phyloP scores from a whole-genome alignment of 2,329 filamentous ascomycete species.

The Calonectria multiphialidica region DNA sequence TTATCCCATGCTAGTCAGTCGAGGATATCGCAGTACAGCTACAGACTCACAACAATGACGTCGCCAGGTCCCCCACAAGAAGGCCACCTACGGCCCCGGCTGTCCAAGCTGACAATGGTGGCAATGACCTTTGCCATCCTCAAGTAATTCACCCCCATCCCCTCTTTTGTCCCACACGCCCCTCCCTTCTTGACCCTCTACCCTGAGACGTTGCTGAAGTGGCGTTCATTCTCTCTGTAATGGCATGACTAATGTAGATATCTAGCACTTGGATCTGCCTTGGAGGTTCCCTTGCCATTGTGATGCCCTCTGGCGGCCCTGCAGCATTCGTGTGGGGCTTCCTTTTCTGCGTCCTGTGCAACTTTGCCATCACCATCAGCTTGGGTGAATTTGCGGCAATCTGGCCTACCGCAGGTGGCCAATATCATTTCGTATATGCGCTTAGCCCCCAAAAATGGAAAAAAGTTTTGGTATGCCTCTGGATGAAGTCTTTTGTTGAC shows the following conservation, averaged over 20 bases:
- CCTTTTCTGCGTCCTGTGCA: constrained; percentile 58
- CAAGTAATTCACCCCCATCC: constrained; percentile 40
- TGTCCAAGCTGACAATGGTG: constrained; percentile 54
- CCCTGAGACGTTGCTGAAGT: background rate
- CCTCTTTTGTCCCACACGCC: background rate
- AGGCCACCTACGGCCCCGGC: constrained; percentile 49
- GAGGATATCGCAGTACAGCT: background rate
- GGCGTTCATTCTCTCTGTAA: constrained; percentile 21
- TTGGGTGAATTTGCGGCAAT: constrained; percentile 57
- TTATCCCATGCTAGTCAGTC: background rate
- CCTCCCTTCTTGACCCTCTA: background rate
- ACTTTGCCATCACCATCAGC: constrained; percentile 55
- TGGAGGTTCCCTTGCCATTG: constrained; percentile 55
- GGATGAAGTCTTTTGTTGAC: fast-evolving
- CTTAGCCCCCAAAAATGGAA: constrained; percentile 54
- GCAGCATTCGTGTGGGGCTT: constrained; percentile 59
- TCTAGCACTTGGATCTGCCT: constrained; percentile 47
- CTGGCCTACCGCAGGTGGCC: constrained; percentile 59
- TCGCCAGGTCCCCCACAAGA: background rate
- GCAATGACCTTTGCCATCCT: constrained; percentile 56
- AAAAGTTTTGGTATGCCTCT: constrained; percentile 47
- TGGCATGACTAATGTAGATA: constrained; percentile 2
- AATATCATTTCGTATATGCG: constrained; percentile 59
- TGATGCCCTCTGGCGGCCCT: constrained; percentile 54
- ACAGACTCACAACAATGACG: background rate